phyloP scores from a whole-genome alignment of 768 basidiomycete genomes.

The Nidula microcarpa region DNA sequence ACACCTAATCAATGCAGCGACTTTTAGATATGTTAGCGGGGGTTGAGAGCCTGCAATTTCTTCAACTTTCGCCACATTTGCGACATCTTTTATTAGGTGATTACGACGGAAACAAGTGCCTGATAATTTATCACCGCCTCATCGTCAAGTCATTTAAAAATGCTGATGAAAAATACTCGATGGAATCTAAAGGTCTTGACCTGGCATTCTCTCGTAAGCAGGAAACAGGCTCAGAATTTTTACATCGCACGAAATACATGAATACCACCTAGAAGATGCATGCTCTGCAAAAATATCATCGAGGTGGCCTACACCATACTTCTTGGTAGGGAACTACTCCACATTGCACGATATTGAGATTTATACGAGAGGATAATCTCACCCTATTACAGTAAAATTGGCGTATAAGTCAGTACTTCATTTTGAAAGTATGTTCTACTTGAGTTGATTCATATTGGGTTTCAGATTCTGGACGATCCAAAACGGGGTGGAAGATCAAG shows the following conservation, averaged over 20 bases:
- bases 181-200: conserved; percentile 32
- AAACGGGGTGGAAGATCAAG: conserved; percentile 41
- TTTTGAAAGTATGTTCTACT: neutral
- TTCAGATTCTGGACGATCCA: conserved; percentile 44
- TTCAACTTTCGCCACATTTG: neutral
- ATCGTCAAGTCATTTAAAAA: conserved; percentile 44
- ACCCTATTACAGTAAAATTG: conserved; percentile 37
- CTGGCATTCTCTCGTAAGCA: conserved; percentile 29
- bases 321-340: conserved; percentile 43
- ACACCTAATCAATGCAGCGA: conserved; percentile 35
- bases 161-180: conserved; percentile 38
- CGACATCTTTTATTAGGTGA: conserved; percentile 32
- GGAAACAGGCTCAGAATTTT: conserved; percentile 37
- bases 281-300: conserved; percentile 38
- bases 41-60: too few relatives aligned
- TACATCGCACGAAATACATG: conserved; percentile 13
- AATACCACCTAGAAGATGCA: conserved; percentile 12
- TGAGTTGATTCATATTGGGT: neutral
- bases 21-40: conserved; percentile 53
- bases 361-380: conserved; percentile 40
- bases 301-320: conserved; percentile 35
- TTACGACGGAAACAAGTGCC: conserved; percentile 54
- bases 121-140: conserved; percentile 48
- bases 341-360: conserved; percentile 43
- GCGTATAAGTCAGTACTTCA: conserved; percentile 30